phyloP scores from a whole-genome alignment of 2,329 filamentous ascomycete genomes.

The Fusarium sp. region DNA sequence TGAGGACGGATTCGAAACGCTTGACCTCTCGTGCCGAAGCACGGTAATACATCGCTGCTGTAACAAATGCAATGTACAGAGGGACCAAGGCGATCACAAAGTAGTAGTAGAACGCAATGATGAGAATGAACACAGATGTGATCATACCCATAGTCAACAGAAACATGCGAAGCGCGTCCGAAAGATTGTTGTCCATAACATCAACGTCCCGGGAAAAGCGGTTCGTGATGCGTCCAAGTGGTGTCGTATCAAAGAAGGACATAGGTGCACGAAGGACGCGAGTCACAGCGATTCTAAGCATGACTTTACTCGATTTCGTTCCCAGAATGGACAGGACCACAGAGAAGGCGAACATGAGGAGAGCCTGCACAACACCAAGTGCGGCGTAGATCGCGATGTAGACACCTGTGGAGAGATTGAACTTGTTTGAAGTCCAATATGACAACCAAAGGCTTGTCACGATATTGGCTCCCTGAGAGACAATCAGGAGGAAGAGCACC shows the following conservation, averaged over 20 bases:
- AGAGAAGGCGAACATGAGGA: conserved; percentile 84
- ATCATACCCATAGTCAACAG: conserved; percentile 86
- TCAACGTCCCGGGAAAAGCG: conserved; percentile 96
- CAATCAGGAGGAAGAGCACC: conserved; percentile 67
- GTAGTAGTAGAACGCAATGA: conserved; percentile 95
- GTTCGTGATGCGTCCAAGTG: conserved; percentile 93
- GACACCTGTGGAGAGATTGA: conserved; percentile 68
- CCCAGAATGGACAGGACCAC: conserved; percentile 80
- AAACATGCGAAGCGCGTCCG: conserved; percentile 92
- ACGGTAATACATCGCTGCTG: conserved; percentile 88
- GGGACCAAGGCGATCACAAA: conserved; percentile 72
- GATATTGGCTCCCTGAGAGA: conserved; percentile 87
- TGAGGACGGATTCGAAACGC: conserved; percentile 88
- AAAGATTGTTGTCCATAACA: conserved; percentile 93
- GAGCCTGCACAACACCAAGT: conserved; percentile 74
- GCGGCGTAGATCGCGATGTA: conserved; percentile 80
- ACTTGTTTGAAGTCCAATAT: conserved; percentile 89
- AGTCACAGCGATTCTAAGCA: conserved; percentile 82
- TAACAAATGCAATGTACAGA: conserved; percentile 79
- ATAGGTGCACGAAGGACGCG: conserved; percentile 77
- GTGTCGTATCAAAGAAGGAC: conserved; percentile 98
- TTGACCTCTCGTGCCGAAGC: conserved; percentile 93
- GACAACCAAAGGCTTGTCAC: conserved; percentile 91
- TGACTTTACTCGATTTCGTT: conserved; percentile 81
- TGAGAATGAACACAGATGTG: conserved; percentile 83